Percentiles rank a stretch among this genome's conserved stretches.
These are phyloP conservation scores for Otatea glauca DNA, from an alignment of 176 grass and related monocot genomes.

Conservation along the genomic window DNA sequence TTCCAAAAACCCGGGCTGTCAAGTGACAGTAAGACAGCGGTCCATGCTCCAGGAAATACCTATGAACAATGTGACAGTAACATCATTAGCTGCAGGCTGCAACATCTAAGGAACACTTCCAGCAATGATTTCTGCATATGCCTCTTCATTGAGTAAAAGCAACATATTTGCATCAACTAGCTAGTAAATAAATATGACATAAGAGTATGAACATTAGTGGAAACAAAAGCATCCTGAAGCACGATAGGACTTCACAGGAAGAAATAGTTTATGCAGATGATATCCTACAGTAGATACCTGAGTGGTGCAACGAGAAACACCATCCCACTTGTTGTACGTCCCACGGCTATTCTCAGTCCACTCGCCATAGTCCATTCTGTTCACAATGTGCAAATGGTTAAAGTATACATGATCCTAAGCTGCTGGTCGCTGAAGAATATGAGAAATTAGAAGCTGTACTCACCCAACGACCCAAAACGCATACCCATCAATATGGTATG, in stretches of 20 bases:
- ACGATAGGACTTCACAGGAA: neutral
- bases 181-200: neutral
- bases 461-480: slow-evolving; percentile 91
- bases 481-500: slow-evolving; percentile 90
- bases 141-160: neutral
- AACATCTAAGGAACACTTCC: neutral
- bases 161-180: neutral
- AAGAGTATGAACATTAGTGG: slow-evolving; percentile 11
- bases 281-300: slow-evolving; percentile 56
- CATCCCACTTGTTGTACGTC: slow-evolving; percentile 96
- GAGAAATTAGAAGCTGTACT: neutral
- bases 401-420: neutral
- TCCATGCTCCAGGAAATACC: slow-evolving; percentile 98
- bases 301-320: slow-evolving; percentile 80
- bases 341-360: slow-evolving; percentile 83
- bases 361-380: slow-evolving; percentile 95
- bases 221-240: neutral
- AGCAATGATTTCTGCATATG: neutral
- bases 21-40: slow-evolving; percentile 75
- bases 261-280: neutral
- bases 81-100: neutral
- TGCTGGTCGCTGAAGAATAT: neutral
- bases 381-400: slow-evolving; percentile 19
- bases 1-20: slow-evolving; percentile 97
- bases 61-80: slow-evolving; percentile 12